These are phyloP conservation scores for Penicillium olsonii DNA, from an alignment of 2,329 filamentous ascomycete species.

Conservation along the genomic window DNA sequence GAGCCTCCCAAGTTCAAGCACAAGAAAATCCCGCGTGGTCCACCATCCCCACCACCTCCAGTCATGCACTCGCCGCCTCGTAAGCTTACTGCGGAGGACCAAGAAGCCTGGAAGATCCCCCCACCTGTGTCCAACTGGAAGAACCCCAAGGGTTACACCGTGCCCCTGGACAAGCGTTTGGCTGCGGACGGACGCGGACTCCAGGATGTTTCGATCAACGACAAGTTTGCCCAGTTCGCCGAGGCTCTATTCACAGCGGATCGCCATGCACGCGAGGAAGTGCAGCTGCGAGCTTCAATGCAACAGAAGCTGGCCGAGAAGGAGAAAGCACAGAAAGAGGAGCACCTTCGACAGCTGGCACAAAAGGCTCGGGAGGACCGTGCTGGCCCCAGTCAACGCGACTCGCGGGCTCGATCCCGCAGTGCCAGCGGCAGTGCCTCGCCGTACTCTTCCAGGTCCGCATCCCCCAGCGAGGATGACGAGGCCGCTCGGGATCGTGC, in stretches of 20 bases:
- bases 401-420: conserved; percentile 48
- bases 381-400: conserved; percentile 53
- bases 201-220: conserved; percentile 94
- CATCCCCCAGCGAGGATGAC: conserved; percentile 61
- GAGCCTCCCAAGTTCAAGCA: conserved; percentile 98
- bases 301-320: conserved; percentile 95
- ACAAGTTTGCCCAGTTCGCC: conserved; percentile 96
- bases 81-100: conserved; percentile 94
- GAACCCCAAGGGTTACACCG: conserved; percentile 97
- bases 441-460: conserved; percentile 46
- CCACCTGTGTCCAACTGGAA: conserved; percentile 98
- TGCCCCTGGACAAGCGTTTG: conserved; percentile 90
- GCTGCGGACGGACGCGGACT: conserved; percentile 89
- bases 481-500: conserved; percentile 75
- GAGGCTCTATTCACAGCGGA: conserved; percentile 95
- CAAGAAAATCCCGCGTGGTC: conserved; percentile 94
- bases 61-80: conserved; percentile 93
- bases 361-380: conserved; percentile 89
- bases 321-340: conserved; percentile 92
- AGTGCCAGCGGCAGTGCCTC: conserved; percentile 45
- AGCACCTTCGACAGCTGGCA: conserved; percentile 81
- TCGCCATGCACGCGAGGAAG: conserved; percentile 90
- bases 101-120: conserved; percentile 91
- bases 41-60: conserved; percentile 87
- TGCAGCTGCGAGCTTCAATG: conserved; percentile 89